phyloP scores from a whole-genome alignment of 768 basidiomycete species.

The Scleroderma bovista region DNA sequence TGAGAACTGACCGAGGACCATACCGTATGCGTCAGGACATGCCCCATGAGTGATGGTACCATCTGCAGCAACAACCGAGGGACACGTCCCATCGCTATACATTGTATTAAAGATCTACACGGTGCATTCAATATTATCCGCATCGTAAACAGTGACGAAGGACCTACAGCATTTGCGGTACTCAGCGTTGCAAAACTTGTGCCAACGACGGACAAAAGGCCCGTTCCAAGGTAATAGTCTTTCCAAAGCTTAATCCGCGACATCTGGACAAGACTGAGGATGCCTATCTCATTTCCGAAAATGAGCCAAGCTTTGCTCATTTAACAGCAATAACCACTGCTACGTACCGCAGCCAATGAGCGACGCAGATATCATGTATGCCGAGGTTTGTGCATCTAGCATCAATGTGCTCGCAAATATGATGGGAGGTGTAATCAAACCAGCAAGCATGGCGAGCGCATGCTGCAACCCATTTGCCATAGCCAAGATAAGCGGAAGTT shows the following conservation, averaged over 20 bases:
- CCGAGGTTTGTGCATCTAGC: slow-evolving; percentile 50
- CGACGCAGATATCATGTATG: slow-evolving; percentile 79
- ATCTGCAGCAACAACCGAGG: slow-evolving; percentile 48
- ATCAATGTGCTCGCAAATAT: slow-evolving; percentile 64
- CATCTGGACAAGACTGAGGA: slow-evolving; percentile 76
- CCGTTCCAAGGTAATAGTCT: slow-evolving; percentile 73
- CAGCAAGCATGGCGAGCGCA: slow-evolving; percentile 77
- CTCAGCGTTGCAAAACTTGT: slow-evolving; percentile 76
- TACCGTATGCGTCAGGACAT: slow-evolving; percentile 80
- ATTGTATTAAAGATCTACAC: slow-evolving; percentile 65
- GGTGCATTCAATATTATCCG: background rate
- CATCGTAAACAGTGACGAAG: background rate
- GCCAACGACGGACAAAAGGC: slow-evolving; percentile 75
- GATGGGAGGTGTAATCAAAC: slow-evolving; percentile 79
- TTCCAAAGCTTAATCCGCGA: slow-evolving; percentile 56
- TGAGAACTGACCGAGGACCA: slow-evolving; percentile 50
- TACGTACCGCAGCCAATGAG: slow-evolving; percentile 70
- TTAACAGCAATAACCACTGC: background rate
- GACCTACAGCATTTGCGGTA: slow-evolving; percentile 59
- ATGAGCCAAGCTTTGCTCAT: background rate
- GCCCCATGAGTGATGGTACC: slow-evolving; percentile 53
- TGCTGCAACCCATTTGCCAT: slow-evolving; percentile 72
- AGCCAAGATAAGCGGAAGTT: slow-evolving; percentile 68
- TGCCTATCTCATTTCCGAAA: slow-evolving; percentile 40
- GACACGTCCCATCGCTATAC: slow-evolving; percentile 77